A percentile compares a stretch with the other conserved stretches of the same genome.
phyloP scores from a whole-genome alignment of 768 basidiomycete species.

The Pholiota conissans region DNA sequence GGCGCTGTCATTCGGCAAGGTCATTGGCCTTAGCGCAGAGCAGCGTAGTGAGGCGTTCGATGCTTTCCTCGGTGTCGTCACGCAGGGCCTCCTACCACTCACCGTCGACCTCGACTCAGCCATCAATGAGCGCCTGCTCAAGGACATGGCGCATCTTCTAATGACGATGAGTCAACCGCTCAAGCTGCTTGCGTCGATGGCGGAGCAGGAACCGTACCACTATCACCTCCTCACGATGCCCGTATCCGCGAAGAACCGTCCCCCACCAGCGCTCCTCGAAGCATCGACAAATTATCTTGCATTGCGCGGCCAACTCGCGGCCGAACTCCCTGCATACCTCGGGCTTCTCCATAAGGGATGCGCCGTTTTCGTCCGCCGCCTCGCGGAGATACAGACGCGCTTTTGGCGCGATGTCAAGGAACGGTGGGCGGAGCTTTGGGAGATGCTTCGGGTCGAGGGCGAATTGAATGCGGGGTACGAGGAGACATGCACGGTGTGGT shows the following conservation, averaged over 20 bases:
- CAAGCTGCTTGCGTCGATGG: constrained; percentile 70
- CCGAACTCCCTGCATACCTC: constrained; percentile 71
- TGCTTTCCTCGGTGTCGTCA: constrained; percentile 64
- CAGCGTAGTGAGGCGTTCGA: constrained; percentile 63
- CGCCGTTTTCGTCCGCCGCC: constrained; percentile 45
- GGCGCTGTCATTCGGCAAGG: constrained; percentile 65
- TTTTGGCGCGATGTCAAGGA: constrained; percentile 64
- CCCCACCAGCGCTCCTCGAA: constrained; percentile 64
- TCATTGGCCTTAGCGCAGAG: constrained; percentile 58
- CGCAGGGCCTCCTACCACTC: constrained; percentile 51
- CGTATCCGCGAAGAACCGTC: constrained; percentile 60
- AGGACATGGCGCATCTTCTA: constrained; percentile 57
- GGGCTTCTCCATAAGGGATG: constrained; percentile 61
- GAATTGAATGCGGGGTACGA: constrained; percentile 64
- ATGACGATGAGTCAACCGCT: constrained; percentile 61
- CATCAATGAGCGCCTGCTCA: constrained; percentile 54
- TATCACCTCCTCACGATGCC: constrained; percentile 67
- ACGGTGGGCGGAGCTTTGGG: constrained; percentile 83
- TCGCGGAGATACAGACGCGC: constrained; percentile 55
- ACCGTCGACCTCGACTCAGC: constrained; percentile 51
- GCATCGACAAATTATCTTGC: constrained; percentile 80
- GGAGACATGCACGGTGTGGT: constrained; percentile 77
- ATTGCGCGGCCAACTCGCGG: constrained; percentile 66
- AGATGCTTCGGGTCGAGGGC: constrained; percentile 71
- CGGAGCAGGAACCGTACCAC: constrained; percentile 73